Evolutionary conservation across 2,329 filamentous ascomycete genomes (phyloP).

Genomic region (Cordyceps cateniannulata): DNA sequence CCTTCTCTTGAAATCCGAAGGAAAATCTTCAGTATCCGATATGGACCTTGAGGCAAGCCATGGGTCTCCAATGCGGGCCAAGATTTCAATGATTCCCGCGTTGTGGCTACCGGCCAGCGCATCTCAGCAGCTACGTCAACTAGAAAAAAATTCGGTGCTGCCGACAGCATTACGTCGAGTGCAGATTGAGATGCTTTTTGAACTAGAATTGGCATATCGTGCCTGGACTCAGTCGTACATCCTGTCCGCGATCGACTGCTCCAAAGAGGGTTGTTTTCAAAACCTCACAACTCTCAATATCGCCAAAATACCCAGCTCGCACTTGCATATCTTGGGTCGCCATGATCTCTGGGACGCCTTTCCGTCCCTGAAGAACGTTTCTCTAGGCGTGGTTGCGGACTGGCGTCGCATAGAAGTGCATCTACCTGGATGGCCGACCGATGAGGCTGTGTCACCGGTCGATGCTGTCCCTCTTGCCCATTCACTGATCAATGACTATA

Average conservation of each 20-base stretch:
- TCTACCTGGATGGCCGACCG: constrained; percentile 42
- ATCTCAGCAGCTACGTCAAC: no score
- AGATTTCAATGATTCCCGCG: no score
- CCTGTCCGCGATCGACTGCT: constrained; percentile 57
- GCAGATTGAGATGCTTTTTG: constrained; percentile 63
- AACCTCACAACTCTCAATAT: constrained; percentile 55
- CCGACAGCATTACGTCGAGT: constrained; percentile 50
- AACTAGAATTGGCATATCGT: constrained; percentile 62
- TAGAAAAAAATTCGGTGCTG: constrained; percentile 31
- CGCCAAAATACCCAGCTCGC: constrained; percentile 56
- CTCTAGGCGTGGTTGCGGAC: constrained; percentile 56
- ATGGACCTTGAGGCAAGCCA: constrained; percentile 29
- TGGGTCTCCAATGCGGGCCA: no score
- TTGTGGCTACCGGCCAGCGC: no score
- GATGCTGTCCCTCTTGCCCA: constrained; percentile 45
- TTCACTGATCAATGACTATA: constrained; percentile 42
- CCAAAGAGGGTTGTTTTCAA: constrained; percentile 37
- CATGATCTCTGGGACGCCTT: constrained; percentile 25
- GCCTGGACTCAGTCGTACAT: constrained; percentile 64
- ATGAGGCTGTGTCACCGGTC: constrained; percentile 45
- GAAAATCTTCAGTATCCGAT: constrained; percentile 19
- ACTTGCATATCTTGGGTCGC: constrained; percentile 31
- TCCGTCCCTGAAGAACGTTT: constrained; percentile 46
- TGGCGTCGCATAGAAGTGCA: constrained; percentile 53
- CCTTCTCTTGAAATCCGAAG: constrained; percentile 30